Evolutionary conservation across 345 rosid genomes (phyloP).

Genomic region (Acer negundo): DNA sequence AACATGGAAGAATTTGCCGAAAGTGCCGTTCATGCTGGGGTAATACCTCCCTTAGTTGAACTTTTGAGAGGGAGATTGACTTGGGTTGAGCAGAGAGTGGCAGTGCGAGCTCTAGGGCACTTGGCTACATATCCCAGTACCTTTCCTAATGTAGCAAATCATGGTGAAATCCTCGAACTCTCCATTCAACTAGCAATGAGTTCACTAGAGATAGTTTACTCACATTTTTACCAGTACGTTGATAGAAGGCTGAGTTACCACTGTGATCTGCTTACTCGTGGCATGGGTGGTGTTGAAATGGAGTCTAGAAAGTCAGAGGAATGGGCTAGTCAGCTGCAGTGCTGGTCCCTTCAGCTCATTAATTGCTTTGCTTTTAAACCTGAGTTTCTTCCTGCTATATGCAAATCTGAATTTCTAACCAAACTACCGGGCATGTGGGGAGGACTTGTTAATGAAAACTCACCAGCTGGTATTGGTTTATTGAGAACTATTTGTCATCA

Average conservation of each 20-base stretch:
- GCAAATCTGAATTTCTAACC: conserved; percentile 88
- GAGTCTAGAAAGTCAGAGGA: conserved; percentile 98
- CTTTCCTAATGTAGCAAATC: conserved; percentile 75
- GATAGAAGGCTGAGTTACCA: conserved; percentile 89
- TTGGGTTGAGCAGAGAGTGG: conserved; percentile 99
- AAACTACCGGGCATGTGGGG: conserved; percentile 99
- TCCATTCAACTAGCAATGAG: conserved; percentile 91
- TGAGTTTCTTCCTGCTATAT: conserved; percentile 86
- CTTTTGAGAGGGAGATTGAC: conserved; percentile 93
- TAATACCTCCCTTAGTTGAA: conserved; percentile 86
- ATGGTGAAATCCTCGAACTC: conserved; percentile 87
- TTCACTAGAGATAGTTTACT: conserved; percentile 93
- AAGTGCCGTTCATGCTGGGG: conserved; percentile 81
- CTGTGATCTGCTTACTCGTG: conserved; percentile 95
- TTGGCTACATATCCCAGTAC: conserved; percentile 91
- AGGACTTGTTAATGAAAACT: conserved; percentile 98
- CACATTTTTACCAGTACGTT: conserved; percentile 85
- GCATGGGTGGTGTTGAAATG: conserved; percentile 99
- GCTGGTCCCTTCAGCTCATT: conserved; percentile 99
- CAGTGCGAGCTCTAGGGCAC: conserved; percentile 93
- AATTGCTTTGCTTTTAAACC: conserved; percentile 99
- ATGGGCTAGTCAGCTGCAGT: conserved; percentile 98
- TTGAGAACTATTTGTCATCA: conserved; percentile 95
- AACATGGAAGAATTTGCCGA: conserved; percentile 98
- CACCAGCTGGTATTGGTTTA: conserved; percentile 97